Evolutionary conservation across 2,329 filamentous ascomycete species (phyloP), one percentile per base, ranked within the genome.

Genomic region (Orbilia blumenaviensis): DNA sequence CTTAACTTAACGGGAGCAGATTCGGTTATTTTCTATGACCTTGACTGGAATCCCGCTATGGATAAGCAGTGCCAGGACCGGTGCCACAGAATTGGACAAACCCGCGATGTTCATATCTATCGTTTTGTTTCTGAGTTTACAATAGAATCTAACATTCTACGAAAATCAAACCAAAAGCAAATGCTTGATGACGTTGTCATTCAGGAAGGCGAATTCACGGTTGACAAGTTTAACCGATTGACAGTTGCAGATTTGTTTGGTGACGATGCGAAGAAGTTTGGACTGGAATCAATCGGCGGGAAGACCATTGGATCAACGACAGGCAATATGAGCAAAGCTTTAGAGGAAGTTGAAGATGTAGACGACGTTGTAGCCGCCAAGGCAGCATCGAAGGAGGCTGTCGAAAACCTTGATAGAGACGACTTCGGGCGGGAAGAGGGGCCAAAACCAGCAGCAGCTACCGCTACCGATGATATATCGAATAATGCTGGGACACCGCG

Each of bases 41-140:
- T 98, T 74, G 95, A 99, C 82, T 99, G 96, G 96, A 99, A 99
- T 81, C 95, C 95, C 0, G 95, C 96, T 61, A 99, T 99, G 95
- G 95, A 99, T 85, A 97, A 97, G 83, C 95, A 99, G 83, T 99
- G 95, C 81, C 96, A 99, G 84, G 96, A 99, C 82, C 89, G 95
- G 80, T 96, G 93, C 80, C 95, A 99, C 84, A 92, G 95, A 79
- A 99, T 99, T 79, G 95, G 95, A 1, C 95, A 99, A 83, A 98
- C 95, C 0, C 90, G 95, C 29, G 95, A 99, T 82, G 95, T 99
- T 32, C 94, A 98, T 82, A 98, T 99, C 73, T 99, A 98, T 84
- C 93, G 94, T 1, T 89, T 98, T 18, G 90, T 96, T 7, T 95
- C 93, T 9, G 91, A 97, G 81, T 91, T 96, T 81, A 99, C 95